Base-by-base conservation (phyloP, 2,329 filamentous ascomycete species). In the Calonectria honghensis region DNA sequence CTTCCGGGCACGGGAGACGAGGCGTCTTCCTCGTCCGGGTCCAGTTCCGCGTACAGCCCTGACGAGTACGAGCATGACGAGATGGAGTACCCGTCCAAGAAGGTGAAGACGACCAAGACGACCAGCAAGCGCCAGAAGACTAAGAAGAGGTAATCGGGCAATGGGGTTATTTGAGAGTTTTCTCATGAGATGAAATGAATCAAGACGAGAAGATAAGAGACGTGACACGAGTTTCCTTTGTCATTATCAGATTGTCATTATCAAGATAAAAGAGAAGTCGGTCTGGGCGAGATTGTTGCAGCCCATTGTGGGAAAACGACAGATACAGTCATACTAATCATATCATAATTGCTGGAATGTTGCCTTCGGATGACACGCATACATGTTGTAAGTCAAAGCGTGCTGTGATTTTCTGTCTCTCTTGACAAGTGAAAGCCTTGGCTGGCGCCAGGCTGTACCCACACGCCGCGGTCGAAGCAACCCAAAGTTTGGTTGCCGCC, bases 1-100 rank as follows among this genome's bases (percentile, higher is more conserved):
- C 48, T 69, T 72, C 59, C 65, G 70, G 39, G 72, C 65, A 37
- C 73, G 6, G 72, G 69, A 24, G 76, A 77, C 29, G 75, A 73
- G 48, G 71, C 66, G 6, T 59, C 54, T 20, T 70, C 69, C 16
- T 75, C 78, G 2, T 79, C 69, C 57, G 73, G 78, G 75, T 76
- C 75, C 51, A 76, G 79, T 68, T 80, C 79, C 59, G 63, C 73
- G 35, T 74, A 35, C 57, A 61, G 73, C 35, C 77, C 78, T 45
- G 73, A 77, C 35, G 73, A 78, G 48, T 84, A 83, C 72, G 81
- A 78, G 35, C 78, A 82, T 35, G 82, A 80, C 52, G 82, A 80
- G 52, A 63, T 84, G 51, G 83, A 84, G 45, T 81, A 83, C 63
- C 75, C 79, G 32, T 78, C 80, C 41, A 81, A 76, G 73, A 81